Base-by-base conservation (phyloP, 164 flowering plant genomes). In the Litsea cubeba region DNA sequence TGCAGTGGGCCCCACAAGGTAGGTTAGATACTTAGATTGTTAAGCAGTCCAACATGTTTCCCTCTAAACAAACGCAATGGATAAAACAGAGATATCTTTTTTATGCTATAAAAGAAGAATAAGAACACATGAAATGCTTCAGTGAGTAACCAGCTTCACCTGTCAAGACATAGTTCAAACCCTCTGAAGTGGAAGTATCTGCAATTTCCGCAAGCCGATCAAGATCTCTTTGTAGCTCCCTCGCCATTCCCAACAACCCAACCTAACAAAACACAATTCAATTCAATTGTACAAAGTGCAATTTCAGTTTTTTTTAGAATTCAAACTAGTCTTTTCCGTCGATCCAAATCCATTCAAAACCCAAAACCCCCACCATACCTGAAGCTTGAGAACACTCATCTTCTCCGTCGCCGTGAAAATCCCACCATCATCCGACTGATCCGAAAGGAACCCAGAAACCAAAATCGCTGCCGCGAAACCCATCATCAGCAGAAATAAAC, bases 301-400 rank as follows among this genome's bases (percentile, higher is more conserved):
- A 58, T 58, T 58, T 12, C 5, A 58, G 62, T 7, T 40, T 1
- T 40, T 8, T 40, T 40, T 1, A 7, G 11, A 24, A 63, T 54
- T 26, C 25, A 66, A 66, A 28, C 69, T 3, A 40, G 46, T 40
- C 46, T 40, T 40, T 40, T 40, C 11, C 46, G 4, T 30, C 46
- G 18, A 28, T 30, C 69, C 11, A 66, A 66, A 28, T 15, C 35
- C 46, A 30, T 14, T 25, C 15, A 12, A 66, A 66, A 18, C n/a
- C 49, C 22, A 35, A 71, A 68, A 30, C 30, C 5, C 5, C 22
- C 40, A 62, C 14, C 57, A 50, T 78, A 91, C 99, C 96, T 95
- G 99, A 72, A 95, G 91, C 86, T 95, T 95, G 64, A 95, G 81
- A 72, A 95, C 97, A 75, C 86, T 95, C 6, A 94, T 90, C 79